Base-by-base conservation (phyloP, 1,284 basidiomycete genomes). In the Moniliella sp. region DNA sequence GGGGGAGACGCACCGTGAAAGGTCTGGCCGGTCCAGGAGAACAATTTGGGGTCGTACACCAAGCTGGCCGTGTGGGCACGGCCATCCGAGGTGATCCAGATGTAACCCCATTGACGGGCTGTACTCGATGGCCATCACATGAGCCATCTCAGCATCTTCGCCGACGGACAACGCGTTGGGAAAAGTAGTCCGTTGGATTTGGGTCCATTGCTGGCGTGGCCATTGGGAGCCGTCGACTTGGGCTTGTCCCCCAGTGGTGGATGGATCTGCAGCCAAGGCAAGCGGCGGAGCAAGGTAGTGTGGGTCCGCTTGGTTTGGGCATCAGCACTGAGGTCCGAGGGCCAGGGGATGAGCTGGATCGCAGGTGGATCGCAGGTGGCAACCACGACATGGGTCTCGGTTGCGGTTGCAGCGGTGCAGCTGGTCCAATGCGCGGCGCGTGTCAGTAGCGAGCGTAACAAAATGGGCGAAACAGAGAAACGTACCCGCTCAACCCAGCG, bases 321-420 rank as follows among this genome's bases (percentile, higher is more conserved):
- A 5, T 23, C 30, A 12, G 35, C 28, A 1, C 33, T 31, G 15
- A 46, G 38, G 12, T 43, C 41, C 17, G 25, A 26, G 1, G 51
- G 56, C 56, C 56, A 59, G n/a, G 48, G 41, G 23, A 59, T 46
- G 29, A 42, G 45, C 30, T 59, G 56, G 0, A 59, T 25, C 4
- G 56, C 54, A 3, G 54, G 41, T 0, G 56, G 56, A 5, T 35
- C 32, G 0, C 33, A 33, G 9, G 55, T 56, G 27, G 46, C 43
- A 29, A 59, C 45, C 15, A 59, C 38, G 33, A 59, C 32, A 21
- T 56, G 39, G 2, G 45, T 39, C 5, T 48, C 43, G 14, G 37
- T 40, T n/a, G n/a, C n/a, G n/a, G n/a, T n/a, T n/a, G n/a, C n/a
- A n/a, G n/a, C n/a, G n/a, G n/a, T n/a, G n/a, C n/a, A n/a, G n/a